A percentile compares a stretch with the other conserved stretches of the same genome.
phyloP scores from a whole-genome alignment of 2,329 filamentous ascomycete genomes.

The Pseudocercospora fijiensis region DNA sequence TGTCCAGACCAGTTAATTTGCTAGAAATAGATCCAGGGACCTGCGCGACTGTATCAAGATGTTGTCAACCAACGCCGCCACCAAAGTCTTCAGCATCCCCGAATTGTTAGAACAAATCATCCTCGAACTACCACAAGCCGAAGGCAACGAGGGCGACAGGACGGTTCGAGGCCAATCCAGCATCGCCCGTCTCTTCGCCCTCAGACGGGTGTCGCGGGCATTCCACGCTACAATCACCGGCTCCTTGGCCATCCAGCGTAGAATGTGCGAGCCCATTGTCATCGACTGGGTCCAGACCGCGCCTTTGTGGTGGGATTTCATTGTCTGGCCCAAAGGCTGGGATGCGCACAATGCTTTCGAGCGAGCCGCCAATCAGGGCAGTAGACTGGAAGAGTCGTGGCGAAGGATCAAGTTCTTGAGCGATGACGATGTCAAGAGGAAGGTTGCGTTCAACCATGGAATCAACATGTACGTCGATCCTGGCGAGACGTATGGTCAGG shows the following conservation, averaged over 20 bases:
- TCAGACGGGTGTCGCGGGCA: conserved; percentile 11
- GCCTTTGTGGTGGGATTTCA: neutral
- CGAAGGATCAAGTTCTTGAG: neutral
- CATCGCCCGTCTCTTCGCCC: conserved; percentile 8
- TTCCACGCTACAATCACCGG: conserved; percentile 6
- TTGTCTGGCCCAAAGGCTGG: neutral
- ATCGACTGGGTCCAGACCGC: neutral
- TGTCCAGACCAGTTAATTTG: no score
- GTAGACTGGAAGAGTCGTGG: neutral
- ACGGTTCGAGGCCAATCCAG: neutral
- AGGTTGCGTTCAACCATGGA: neutral
- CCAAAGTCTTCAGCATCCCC: neutral
- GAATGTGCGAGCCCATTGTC: neutral
- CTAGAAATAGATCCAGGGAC: no score
- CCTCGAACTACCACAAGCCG: neutral
- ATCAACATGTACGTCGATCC: neutral
- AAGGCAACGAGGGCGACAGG: neutral
- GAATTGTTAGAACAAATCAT: neutral
- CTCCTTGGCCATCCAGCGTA: neutral
- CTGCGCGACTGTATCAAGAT: no score
- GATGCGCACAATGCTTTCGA: neutral
- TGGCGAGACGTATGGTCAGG: neutral
- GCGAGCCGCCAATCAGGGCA: neutral
- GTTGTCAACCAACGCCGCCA: neutral
- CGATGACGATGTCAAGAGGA: neutral